Evolutionary conservation across 345 rosid genomes (phyloP).

Genomic region (Raphanus raphanistrum): DNA sequence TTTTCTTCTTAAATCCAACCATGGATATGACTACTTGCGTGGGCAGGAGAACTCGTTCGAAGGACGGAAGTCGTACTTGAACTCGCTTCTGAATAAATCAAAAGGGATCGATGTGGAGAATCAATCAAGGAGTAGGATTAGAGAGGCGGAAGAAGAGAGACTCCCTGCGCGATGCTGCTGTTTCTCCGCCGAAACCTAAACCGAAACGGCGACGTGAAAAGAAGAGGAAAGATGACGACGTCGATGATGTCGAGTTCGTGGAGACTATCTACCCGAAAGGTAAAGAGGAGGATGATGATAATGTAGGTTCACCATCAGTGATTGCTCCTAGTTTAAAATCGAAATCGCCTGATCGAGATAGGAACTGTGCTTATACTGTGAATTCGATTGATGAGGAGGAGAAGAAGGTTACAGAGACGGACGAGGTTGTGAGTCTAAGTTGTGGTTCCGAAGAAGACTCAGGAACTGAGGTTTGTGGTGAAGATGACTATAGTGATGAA

Average conservation of each 20-base stretch:
- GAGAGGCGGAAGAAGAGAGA: slow-evolving; percentile 12
- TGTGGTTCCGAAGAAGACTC: slow-evolving; percentile 10
- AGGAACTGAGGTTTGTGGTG: slow-evolving; percentile 6
- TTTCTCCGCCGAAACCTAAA: slow-evolving; percentile 2
- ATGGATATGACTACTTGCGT: slow-evolving; percentile 39
- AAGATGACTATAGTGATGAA: slow-evolving; percentile 9
- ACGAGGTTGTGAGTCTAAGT: slow-evolving; percentile 19
- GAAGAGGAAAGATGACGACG: background rate
- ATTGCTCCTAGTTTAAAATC: slow-evolving; percentile 17
- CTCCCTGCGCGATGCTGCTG: background rate
- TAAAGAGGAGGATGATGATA: slow-evolving; percentile 3
- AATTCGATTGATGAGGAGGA: background rate
- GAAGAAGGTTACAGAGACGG: background rate
- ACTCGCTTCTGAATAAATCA: background rate
- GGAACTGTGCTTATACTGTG: background rate
- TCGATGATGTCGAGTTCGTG: background rate
- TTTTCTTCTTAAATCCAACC: background rate
- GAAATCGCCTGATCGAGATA: background rate
- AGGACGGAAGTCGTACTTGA: slow-evolving; percentile 23
- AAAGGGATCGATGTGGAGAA: slow-evolving; percentile 19
- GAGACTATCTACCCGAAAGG: background rate
- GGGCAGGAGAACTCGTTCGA: slow-evolving; percentile 38
- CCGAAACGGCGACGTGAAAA: slow-evolving; percentile 9
- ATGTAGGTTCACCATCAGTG: slow-evolving; percentile 3
- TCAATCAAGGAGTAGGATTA: background rate